Conservation (phyloP, 225 moss, liverwort and hornwort genomes). For the Pseudoscleropodium purum region DNA sequence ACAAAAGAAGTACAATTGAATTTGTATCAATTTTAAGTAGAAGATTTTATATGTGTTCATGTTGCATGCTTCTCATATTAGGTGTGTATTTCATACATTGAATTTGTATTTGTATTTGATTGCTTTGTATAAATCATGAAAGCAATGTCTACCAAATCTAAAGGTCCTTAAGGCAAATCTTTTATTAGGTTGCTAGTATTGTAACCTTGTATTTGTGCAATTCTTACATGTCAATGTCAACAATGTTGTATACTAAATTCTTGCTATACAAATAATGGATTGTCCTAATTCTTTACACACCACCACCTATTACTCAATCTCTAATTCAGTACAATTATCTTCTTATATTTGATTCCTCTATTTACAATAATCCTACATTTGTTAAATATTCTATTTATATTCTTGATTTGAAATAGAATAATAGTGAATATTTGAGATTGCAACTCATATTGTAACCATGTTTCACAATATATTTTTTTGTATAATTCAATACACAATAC, state of each 20-base stretch:
- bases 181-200: neutral
- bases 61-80: rapidly evolving
- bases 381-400: neutral
- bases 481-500: neutral
- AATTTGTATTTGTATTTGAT: neutral
- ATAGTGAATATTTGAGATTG: too few relatives aligned
- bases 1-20: neutral
- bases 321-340: neutral
- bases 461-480: too few relatives aligned
- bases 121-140: neutral
- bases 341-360: rapidly evolving
- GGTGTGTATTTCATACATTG: neutral
- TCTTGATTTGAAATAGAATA: neutral
- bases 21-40: neutral
- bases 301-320: neutral
- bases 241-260: neutral
- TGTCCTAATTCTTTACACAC: rapidly evolving
- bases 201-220: neutral
- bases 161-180: neutral
- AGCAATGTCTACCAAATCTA: neutral
- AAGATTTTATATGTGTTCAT: neutral
- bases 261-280: rapidly evolving
- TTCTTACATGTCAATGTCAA: neutral
- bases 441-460: neutral
- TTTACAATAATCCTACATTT: neutral